Conservation (phyloP, 2,329 filamentous ascomycete species). For the Emericellopsis cladophorae region DNA sequence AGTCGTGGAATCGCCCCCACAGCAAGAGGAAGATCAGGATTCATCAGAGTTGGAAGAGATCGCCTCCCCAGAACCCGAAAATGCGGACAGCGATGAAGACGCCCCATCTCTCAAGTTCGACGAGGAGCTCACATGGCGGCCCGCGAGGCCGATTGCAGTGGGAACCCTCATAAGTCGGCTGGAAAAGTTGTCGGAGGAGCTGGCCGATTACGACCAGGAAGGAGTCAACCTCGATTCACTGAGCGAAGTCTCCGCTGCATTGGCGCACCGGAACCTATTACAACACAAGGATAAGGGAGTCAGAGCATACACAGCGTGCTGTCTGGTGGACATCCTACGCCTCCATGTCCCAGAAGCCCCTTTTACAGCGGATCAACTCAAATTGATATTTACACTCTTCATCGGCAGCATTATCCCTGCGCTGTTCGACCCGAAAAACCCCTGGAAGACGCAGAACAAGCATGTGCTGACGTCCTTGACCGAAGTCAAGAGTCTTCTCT, state of each 20-base stretch:
- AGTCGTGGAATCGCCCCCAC: neutral
- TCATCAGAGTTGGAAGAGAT: constrained; percentile 2
- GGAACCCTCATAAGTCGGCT: constrained; percentile 72
- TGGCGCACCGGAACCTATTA: constrained; percentile 70
- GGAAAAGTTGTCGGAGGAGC: constrained; percentile 68
- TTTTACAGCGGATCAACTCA: constrained; percentile 79
- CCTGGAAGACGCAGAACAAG: constrained; percentile 88
- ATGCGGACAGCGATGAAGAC: constrained; percentile 8
- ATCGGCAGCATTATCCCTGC: constrained; percentile 73
- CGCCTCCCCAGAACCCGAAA: constrained; percentile 3
- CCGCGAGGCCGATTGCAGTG: constrained; percentile 78
- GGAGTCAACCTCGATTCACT: constrained; percentile 75
- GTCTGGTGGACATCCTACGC: constrained; percentile 83
- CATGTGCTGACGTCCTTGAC: constrained; percentile 81
- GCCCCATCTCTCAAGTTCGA: constrained; percentile 56
- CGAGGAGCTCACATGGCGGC: constrained; percentile 79
- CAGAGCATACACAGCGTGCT: constrained; percentile 76
- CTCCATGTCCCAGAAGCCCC: constrained; percentile 92
- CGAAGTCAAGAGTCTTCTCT: constrained; percentile 87
- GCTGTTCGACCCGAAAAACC: constrained; percentile 72
- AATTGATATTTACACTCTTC: constrained; percentile 91
- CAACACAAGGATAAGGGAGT: constrained; percentile 91
- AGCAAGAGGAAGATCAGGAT: constrained; percentile 5
- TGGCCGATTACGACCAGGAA: constrained; percentile 79
- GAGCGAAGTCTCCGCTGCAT: constrained; percentile 68